Evolutionary conservation across 2,329 filamentous ascomycete species (phyloP).

Genomic region (Aspergillus sp.): DNA sequence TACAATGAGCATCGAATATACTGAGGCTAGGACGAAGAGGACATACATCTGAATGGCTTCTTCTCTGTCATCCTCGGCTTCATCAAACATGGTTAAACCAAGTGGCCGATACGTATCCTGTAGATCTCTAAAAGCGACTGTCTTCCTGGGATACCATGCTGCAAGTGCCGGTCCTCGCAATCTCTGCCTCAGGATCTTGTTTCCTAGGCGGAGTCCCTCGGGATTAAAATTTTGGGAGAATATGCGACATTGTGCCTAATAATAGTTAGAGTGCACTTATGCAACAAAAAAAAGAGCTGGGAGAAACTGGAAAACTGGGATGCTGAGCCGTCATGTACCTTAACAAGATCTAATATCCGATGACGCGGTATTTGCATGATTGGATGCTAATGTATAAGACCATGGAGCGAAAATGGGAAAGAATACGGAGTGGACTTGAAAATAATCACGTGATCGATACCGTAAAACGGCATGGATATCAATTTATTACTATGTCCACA

Average conservation of each 20-base stretch:
- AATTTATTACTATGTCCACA: neutral
- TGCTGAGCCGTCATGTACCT: constrained; percentile 47
- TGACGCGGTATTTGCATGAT: constrained; percentile 47
- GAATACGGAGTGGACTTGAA: neutral
- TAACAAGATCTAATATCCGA: constrained; percentile 63
- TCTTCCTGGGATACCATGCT: constrained; percentile 78
- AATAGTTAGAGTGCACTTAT: neutral
- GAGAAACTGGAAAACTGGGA: neutral
- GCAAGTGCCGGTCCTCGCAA: constrained; percentile 75
- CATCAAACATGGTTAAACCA: constrained; percentile 62
- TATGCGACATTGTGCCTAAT: constrained; percentile 78
- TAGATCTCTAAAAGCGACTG: constrained; percentile 66
- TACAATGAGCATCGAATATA: constrained; percentile 1
- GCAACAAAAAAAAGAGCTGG: neutral
- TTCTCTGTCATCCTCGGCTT: constrained; percentile 73
- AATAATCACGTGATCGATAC: neutral
- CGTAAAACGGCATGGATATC: neutral
- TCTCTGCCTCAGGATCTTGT: constrained; percentile 84
- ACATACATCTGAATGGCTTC: constrained; percentile 55
- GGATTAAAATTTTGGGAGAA: constrained; percentile 92
- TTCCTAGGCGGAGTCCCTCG: constrained; percentile 70
- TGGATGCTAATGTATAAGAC: neutral
- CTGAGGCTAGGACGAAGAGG: constrained; percentile 1
- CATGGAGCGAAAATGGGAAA: neutral
- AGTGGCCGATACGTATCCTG: constrained; percentile 60